Evolutionary conservation across 495 filamentous ascomycete genomes (phyloP).

Genomic region (Lophiotrema nucula): DNA sequence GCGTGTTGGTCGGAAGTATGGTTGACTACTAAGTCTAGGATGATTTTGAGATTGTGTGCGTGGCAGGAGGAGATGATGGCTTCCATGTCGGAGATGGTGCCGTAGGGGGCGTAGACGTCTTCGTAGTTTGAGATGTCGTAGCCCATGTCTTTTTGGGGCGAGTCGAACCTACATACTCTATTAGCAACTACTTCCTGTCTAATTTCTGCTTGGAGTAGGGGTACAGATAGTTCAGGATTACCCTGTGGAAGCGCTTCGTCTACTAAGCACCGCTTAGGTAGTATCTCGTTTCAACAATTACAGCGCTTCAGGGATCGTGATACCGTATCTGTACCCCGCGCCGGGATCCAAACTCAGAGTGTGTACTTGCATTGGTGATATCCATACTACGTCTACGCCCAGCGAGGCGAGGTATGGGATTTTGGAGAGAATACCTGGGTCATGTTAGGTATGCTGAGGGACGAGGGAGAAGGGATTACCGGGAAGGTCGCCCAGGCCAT

Average conservation of each 20-base stretch:
- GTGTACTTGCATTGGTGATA: constrained; percentile 27
- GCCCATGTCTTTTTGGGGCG: constrained; percentile 40
- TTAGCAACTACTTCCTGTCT: too few species aligned
- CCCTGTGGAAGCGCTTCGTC: too few species aligned
- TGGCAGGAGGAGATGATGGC: constrained; percentile 34
- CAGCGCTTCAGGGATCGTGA: too few species aligned
- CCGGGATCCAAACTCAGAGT: too few species aligned
- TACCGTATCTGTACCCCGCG: too few species aligned
- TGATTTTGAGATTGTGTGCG: constrained; percentile 32
- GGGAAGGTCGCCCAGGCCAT: constrained; percentile 32
- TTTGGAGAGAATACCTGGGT: constrained; percentile 29
- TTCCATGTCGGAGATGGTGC: constrained; percentile 38
- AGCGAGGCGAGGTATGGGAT: constrained; percentile 37
- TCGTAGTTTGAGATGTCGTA: constrained; percentile 43
- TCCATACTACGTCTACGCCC: constrained; percentile 40
- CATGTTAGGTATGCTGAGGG: too few species aligned
- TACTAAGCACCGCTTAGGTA: too few species aligned
- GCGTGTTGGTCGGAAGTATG: constrained; percentile 37
- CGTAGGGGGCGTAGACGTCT: constrained; percentile 32
- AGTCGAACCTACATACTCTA: too few species aligned
- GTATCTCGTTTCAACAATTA: too few species aligned
- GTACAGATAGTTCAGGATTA: too few species aligned
- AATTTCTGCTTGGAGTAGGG: too few species aligned
- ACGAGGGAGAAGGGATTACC: constrained; percentile 22
- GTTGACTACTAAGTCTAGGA: constrained; percentile 40